Percentiles rank a stretch among this genome's conserved stretches.
Evolutionary conservation across 257 asterid species (phyloP).

Genomic region (Solanum ahanhuiri): DNA sequence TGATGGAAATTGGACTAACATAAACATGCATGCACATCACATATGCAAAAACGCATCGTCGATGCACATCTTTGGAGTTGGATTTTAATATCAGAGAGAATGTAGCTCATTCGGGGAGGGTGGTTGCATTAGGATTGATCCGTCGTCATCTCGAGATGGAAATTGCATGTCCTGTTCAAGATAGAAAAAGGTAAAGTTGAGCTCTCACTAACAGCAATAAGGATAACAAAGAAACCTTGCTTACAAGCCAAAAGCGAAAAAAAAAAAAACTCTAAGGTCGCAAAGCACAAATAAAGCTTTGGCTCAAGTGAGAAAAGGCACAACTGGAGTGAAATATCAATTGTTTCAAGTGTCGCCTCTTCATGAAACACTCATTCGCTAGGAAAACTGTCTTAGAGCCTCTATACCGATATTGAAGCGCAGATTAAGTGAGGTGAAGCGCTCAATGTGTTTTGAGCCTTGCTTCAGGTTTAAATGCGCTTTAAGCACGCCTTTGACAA

Average conservation of each 20-base stretch:
- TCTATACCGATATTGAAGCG: background rate
- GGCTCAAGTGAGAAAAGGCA: background rate
- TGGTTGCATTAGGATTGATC: conserved; percentile 1
- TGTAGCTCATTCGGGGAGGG: background rate
- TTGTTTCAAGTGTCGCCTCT: background rate
- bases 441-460: background rate
- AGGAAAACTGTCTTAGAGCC: background rate
- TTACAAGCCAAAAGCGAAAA: background rate
- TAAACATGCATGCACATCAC: background rate
- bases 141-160: conserved; percentile 1
- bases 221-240: background rate
- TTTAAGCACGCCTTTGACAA: background rate
- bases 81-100: background rate
- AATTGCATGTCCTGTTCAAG: conserved; percentile 2
- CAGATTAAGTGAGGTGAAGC: background rate
- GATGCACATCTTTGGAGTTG: background rate
- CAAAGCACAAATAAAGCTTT: background rate
- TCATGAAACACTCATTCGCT: background rate
- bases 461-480: background rate
- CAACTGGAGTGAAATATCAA: background rate
- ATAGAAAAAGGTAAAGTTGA: background rate
- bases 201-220: background rate
- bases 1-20: background rate
- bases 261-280: background rate
- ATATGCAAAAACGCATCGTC: background rate